Evolutionary conservation across 2,329 filamentous ascomycete genomes (phyloP), one percentile per base, ranked within the genome.

Genomic region (Elsinoe batatas): DNA sequence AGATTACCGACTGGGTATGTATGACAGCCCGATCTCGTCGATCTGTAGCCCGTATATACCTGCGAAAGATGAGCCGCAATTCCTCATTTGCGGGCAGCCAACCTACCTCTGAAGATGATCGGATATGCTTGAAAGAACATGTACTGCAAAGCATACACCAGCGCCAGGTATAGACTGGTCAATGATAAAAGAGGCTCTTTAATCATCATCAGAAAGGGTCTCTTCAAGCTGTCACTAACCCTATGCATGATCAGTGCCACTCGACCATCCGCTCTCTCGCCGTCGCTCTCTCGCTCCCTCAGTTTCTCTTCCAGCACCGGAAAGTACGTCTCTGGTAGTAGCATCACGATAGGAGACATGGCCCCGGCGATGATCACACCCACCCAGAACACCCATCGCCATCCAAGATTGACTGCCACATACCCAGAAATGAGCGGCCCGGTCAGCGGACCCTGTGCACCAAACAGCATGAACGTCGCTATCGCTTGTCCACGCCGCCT

Each of bases 51-150:
- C 40, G 26, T 44, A 44, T 11, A 44, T 44, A 2, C 40, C 40
- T 44, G 40, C 26, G 12, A 44, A 44, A 22, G 3, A 42, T 26
- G 17, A 26, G n/a, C 10, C 40, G 3, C 17, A 12, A 44, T 8
- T 8, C 26, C 7, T 7, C 4, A 5, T 7, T 30, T 5, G 26
- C 26, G 26, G 26, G 8, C 26, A 5, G 26, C 8, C 26, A 30
- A 26, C 18, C 40, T 44, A 50, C 46, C 64, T 58, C 68, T 68
- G 61, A 72, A 76, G 3, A 69, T 67, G 32, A 73, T 69, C 0
- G 73, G 75, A 58, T 71, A 76, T 3, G 74, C 71, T 60, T 71
- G 70, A 59, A 79, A 74, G 53, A 74, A 69, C 13, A 68, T 55
- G 37, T 67, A 68, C 12, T 67, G 51, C 20, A 67, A 58, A 5